Evolutionary conservation across 352 stramenopile genomes (phyloP).

Genomic region (Pythium chondricola): DNA sequence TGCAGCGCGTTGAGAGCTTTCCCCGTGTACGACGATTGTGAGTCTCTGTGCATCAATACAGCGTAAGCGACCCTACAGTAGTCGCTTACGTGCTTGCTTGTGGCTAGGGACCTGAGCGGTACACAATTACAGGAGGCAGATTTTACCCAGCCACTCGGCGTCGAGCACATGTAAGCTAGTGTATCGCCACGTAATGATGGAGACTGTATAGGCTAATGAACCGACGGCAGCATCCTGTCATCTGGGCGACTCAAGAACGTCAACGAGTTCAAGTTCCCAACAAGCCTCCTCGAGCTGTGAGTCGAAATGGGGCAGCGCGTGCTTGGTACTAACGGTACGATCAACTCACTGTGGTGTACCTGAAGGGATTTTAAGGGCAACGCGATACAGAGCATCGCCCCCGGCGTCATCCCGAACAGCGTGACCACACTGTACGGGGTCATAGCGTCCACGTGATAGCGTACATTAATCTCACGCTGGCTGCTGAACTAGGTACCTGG

Average conservation of each 20-base stretch:
- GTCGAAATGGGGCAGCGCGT: neutral
- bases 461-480: neutral
- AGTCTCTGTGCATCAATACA: too few species aligned
- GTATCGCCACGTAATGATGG: neutral
- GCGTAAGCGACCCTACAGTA: too few species aligned
- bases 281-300: constrained; percentile 5
- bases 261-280: constrained; percentile 11
- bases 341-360: constrained; percentile 2
- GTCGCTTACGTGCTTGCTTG: too few species aligned
- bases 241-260: constrained; percentile 5
- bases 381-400: neutral
- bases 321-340: neutral
- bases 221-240: constrained; percentile 7
- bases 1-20: too few species aligned
- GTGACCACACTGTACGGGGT: neutral
- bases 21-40: too few species aligned
- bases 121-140: too few species aligned
- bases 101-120: too few species aligned
- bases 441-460: too few species aligned
- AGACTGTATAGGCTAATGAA: neutral
- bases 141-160: neutral
- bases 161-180: neutral
- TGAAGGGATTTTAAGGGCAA: neutral
- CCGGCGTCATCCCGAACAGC: neutral
- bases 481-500: neutral